These are phyloP conservation scores for Malbranchea zuffiana DNA, from an alignment of 2,329 filamentous ascomycete genomes.

Conservation along the genomic window DNA sequence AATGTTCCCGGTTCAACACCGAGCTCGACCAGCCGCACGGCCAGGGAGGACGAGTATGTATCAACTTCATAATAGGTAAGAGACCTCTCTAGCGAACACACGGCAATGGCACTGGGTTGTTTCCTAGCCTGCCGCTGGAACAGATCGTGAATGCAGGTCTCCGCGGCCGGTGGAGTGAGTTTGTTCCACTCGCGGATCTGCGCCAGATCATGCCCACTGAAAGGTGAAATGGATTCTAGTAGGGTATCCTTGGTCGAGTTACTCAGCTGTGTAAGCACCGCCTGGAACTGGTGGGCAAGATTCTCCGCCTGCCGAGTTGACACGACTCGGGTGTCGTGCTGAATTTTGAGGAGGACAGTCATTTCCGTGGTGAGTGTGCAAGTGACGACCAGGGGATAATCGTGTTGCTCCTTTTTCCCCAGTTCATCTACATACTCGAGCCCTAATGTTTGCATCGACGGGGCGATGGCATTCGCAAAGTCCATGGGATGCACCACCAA, in stretches of 20 bases:
- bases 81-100: constrained; percentile 19
- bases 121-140: constrained; percentile 29
- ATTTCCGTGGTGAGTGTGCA: neutral
- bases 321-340: constrained; percentile 21
- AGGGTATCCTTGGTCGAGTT: constrained; percentile 7
- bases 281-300: constrained; percentile 25
- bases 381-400: neutral
- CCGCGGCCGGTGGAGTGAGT: constrained; percentile 19
- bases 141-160: constrained; percentile 27
- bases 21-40: constrained; percentile 26
- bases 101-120: constrained; percentile 17
- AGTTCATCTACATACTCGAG: neutral
- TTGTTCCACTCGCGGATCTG: constrained; percentile 27
- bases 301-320: constrained; percentile 26
- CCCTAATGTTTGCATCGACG: neutral
- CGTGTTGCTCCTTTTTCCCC: neutral
- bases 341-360: constrained; percentile 1
- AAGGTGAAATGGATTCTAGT: constrained; percentile 23
- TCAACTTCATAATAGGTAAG: constrained; percentile 30
- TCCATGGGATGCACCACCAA: too few species aligned
- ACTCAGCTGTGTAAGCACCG: constrained; percentile 23
- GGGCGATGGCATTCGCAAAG: too few species aligned
- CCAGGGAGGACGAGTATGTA: constrained; percentile 26
- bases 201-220: constrained; percentile 21
- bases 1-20: constrained; percentile 31